Base-by-base conservation (phyloP, 2,329 filamentous ascomycete species). In the Helminthosporium solani region DNA sequence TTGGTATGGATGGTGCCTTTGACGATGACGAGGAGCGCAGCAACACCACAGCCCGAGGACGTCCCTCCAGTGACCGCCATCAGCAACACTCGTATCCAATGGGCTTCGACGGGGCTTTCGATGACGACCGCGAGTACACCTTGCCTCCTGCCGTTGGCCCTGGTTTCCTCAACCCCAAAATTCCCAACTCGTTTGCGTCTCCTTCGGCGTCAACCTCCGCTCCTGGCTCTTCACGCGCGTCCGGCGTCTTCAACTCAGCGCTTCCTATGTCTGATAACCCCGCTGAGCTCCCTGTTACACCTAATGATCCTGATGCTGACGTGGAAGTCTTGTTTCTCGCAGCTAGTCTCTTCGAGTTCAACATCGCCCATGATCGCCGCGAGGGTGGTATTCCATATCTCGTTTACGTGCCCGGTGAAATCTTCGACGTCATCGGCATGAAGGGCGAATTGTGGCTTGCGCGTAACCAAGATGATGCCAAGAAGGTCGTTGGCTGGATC, bases 391-490 rank as follows among this genome's bases (percentile, higher is more conserved):
- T 96, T 71, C 91, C 92, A 16, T 99, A 99, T 68, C 76, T 99
- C 50, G 94, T 90, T 35, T 99, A 99, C 72, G 88, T 92, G 57
- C 88, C 91, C 42, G 94, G 94, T 55, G 94, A 99, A 65, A 74
- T 78, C 39, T 77, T 78, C 58, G 74, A 78, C 60, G 77, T 99
- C 42, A 90, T 99, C 64, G 94, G 87, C 23, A 91, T 96, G 71
- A 96, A 96, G 69, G 94, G 94, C 53, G 94, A 99, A 75, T 80
- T 97, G 39, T 99, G 94, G 94, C 83, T 99, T 46, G 94, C 94
- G 42, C 90, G 90, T 70, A 99, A 99, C 67, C 94, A 99, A 73
- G 94, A 99, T 64, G 94, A 99, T 70, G 75, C 83, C 1, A 78
- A 76, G 9, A 81, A 87, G 54, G 80, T 84, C 54, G 85, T 97